A percentile compares a stretch with the other conserved stretches of the same genome.
Evolutionary conservation across 2,329 filamentous ascomycete species (phyloP).

Genomic region (Curvularia sp.): DNA sequence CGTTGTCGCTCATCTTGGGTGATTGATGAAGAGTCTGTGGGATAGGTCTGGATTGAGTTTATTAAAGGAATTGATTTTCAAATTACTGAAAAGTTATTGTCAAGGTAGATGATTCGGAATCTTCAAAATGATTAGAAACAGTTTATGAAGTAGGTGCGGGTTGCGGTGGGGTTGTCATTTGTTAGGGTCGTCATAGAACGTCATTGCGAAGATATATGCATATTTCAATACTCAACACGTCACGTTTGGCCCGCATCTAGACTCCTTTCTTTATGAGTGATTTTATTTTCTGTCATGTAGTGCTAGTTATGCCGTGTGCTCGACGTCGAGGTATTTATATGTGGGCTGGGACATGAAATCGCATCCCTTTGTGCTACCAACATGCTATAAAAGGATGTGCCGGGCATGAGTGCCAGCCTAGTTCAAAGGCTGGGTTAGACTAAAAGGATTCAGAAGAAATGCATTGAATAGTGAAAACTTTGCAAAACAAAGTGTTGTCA

Average conservation of each 20-base stretch:
- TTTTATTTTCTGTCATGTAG: background rate
- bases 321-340: background rate
- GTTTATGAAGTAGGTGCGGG: conserved; percentile 6
- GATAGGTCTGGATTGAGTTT: background rate
- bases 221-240: conserved; percentile 9
- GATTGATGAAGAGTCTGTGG: conserved; percentile 3
- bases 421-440: too few species aligned
- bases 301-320: background rate
- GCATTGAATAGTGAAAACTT: too few species aligned
- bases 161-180: conserved; percentile 15
- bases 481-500: background rate
- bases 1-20: conserved; percentile 20
- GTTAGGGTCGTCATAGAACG: conserved; percentile 17
- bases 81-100: background rate
- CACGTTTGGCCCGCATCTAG: conserved; percentile 7
- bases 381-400: background rate
- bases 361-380: background rate
- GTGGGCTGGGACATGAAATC: background rate
- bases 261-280: background rate
- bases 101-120: background rate
- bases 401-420: background rate
- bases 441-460: too few species aligned
- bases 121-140: conserved; percentile 2
- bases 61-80: background rate
- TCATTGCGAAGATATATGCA: conserved; percentile 12